Evolutionary conservation across 2,329 filamentous ascomycete genomes (phyloP).

Genomic region (Lasiodiplodia hormozganensis): DNA sequence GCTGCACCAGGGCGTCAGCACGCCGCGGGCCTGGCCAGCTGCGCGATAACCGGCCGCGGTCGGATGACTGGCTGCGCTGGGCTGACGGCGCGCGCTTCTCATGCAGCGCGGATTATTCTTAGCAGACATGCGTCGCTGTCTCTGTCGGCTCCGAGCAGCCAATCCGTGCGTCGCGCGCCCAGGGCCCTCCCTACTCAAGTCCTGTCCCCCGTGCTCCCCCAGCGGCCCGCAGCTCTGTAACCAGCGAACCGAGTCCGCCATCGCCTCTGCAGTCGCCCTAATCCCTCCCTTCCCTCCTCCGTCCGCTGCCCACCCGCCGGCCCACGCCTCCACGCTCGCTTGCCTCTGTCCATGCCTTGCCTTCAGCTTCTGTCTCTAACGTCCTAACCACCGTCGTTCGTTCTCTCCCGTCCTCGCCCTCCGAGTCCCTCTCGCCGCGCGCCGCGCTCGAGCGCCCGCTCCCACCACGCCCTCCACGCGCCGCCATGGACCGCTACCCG

Average conservation of each 20-base stretch:
- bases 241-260: constrained; percentile 14
- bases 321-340: constrained; percentile 26
- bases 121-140: constrained; percentile 19
- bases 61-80: constrained; percentile 24
- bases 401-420: constrained; percentile 6
- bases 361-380: constrained; percentile 28
- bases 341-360: constrained; percentile 22
- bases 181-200: constrained; percentile 21
- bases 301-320: constrained; percentile 11
- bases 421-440: constrained; percentile 4
- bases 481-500: constrained; percentile 25
- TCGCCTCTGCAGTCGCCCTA: constrained; percentile 23
- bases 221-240: constrained; percentile 19
- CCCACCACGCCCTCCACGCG: background rate
- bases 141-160: constrained; percentile 23
- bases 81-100: constrained; percentile 22
- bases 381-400: constrained; percentile 27
- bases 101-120: constrained; percentile 27
- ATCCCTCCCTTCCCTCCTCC: constrained; percentile 26
- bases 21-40: constrained; percentile 6
- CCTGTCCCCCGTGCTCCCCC: constrained; percentile 18
- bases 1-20: constrained; percentile 1
- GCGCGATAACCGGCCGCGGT: constrained; percentile 20
- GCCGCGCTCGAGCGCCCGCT: constrained; percentile 5
- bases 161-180: constrained; percentile 20